These are phyloP conservation scores for Chlorella vulgaris DNA, from an alignment of 139 green algal genomes.

Conservation along the genomic window DNA sequence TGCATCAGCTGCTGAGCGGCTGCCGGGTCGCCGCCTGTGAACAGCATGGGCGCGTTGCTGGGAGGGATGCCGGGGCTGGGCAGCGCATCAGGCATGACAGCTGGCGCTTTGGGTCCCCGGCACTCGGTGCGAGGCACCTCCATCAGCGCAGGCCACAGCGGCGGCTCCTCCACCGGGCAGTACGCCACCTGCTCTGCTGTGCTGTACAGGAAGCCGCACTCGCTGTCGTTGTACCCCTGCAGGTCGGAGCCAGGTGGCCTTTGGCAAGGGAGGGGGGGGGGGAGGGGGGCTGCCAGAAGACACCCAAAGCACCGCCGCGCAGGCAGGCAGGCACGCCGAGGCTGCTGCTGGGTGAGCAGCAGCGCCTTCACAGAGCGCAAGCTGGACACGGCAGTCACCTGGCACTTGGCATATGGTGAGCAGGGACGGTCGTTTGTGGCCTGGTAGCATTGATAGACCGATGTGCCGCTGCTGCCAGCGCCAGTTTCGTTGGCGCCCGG, in stretches of 20 bases:
- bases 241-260: too few species aligned
- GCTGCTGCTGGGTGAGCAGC: too few species aligned
- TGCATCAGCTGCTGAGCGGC: constrained; percentile 38
- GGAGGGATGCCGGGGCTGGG: constrained; percentile 6
- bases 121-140: constrained; percentile 10
- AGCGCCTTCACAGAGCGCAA: too few species aligned
- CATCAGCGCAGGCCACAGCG: constrained; percentile 64
- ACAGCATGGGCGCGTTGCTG: constrained; percentile 32
- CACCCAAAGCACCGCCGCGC: too few species aligned
- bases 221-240: constrained; percentile 49
- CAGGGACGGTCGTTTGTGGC: constrained; percentile 52
- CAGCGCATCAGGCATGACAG: not conserved
- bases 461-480: not conserved
- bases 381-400: constrained; percentile 33
- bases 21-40: constrained; percentile 6
- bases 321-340: not conserved
- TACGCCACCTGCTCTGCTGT: constrained; percentile 59
- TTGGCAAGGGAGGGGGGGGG: not conserved
- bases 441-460: constrained; percentile 54
- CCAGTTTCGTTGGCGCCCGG: not conserved
- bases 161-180: constrained; percentile 55
- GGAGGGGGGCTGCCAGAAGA: too few species aligned
- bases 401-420: constrained; percentile 66
- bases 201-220: constrained; percentile 63
- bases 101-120: constrained; percentile 8